Base-by-base conservation (phyloP, 306 rosid species). In the Vicia sativa region DNA sequence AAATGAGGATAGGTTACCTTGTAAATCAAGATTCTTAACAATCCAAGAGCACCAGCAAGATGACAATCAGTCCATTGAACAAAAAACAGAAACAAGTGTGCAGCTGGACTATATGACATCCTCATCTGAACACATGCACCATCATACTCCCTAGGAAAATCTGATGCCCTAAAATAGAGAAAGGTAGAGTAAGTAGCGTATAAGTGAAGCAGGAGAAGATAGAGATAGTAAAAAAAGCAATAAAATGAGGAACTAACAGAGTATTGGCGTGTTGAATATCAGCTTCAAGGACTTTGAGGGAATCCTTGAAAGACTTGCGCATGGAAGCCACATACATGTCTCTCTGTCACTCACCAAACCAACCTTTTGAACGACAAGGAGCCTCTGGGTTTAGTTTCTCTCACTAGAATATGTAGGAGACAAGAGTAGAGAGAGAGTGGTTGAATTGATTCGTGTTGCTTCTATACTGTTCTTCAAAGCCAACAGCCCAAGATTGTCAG, bases 221-320 rank as follows among this genome's bases (percentile, higher is more conserved):
- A 59, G 13, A 69, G 60, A 53, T 70, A 53, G 6, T 2, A 50
- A 75, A 26, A 26, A 52, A 50, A 25, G n/a, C n/a, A n/a, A n/a
- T n/a, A n/a, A n/a, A 11, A 9, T 1, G 0, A 10, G 10, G 49
- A 72, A 79, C 96, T 75, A 34, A 92, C 98, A 92, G 84, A 77
- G 96, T 92, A 79, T 90, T 92, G 35, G 98, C 98, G 34, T 92
- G 98, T 69, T 90, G 98, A 38, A 92, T 90, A 83, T 92, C 98
- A 82, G 98, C 98, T 85, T 92, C 96, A 53, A 92, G 97, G 46
- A 86, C 84, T 80, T 92, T 92, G 61, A 92, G 72, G 76, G 96
- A 92, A 77, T 92, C 98, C 93, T 90, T 92, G 85, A 92, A 92
- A 29, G 98, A 90, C 86, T 88, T 92, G 74, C 96, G 85, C 98